Conservation (phyloP, 228 moss, liverwort and hornwort species). For the Sphagnum magellanicum region DNA sequence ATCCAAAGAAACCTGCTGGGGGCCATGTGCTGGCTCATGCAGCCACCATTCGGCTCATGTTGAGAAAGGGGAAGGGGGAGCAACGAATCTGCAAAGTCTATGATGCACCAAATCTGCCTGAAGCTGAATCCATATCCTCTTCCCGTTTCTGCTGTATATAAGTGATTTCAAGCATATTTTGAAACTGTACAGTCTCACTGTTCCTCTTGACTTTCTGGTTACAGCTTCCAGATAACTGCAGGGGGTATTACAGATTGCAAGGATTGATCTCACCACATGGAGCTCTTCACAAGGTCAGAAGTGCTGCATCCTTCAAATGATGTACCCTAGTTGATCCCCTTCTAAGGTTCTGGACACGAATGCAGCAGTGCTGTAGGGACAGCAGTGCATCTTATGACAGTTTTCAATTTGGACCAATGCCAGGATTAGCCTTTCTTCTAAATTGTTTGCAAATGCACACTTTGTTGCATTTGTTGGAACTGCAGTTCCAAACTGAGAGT, state of each 20-base stretch:
- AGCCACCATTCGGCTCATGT: constrained; percentile 79
- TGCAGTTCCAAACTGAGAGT: no score
- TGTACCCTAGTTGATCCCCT: no score
- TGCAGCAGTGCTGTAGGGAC: no score
- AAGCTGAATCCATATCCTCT: constrained; percentile 92
- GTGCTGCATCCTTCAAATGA: no score
- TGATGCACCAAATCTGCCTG: constrained; percentile 82
- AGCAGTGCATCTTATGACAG: no score
- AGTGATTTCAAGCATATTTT: not conserved
- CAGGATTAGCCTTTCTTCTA: no score
- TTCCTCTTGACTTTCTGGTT: constrained; percentile 37
- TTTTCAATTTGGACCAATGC: no score
- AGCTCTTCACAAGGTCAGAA: no score
- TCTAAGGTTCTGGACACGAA: no score
- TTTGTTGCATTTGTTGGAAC: no score
- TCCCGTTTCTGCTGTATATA: not conserved
- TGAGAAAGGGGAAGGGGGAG: constrained; percentile 85
- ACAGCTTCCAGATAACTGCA: constrained; percentile 72
- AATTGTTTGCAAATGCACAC: no score
- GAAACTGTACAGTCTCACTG: not conserved
- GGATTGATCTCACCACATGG: constrained; percentile 25
- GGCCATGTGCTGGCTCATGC: constrained; percentile 96
- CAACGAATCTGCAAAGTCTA: constrained; percentile 89
- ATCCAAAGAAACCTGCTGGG: constrained; percentile 92
- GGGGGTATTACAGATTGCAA: constrained; percentile 79